These are phyloP conservation scores for Aspergillus sergii DNA, from an alignment of 2,329 filamentous ascomycete genomes.

Conservation along the genomic window DNA sequence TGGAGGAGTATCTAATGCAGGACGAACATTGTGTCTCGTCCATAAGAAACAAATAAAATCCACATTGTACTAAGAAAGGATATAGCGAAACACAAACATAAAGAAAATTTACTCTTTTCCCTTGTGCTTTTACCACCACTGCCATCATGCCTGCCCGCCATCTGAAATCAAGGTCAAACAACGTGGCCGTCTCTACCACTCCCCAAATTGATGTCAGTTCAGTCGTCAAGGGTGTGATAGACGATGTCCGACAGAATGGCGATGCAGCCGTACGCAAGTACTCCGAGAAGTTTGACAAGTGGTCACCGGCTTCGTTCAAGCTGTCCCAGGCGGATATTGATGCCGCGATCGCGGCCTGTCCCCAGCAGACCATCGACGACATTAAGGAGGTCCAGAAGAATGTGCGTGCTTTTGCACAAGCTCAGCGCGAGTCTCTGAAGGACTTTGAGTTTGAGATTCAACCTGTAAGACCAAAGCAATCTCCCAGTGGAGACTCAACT, in stretches of 20 bases:
- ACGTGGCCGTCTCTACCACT: neutral
- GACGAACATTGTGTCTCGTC: neutral
- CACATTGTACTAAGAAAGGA: neutral
- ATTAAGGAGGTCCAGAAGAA: neutral
- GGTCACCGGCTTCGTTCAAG: constrained; percentile 54
- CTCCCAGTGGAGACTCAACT: neutral
- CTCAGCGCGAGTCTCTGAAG: neutral
- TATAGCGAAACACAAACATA: neutral
- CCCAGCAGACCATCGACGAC: neutral
- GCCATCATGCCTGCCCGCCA: neutral
- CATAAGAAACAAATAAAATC: neutral
- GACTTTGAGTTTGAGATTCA: neutral
- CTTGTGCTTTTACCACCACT: neutral
- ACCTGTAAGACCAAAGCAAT: neutral
- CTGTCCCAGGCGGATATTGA: constrained; percentile 39
- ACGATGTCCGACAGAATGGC: constrained; percentile 50
- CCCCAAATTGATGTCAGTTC: neutral
- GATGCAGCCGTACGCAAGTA: constrained; percentile 54
- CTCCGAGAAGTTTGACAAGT: constrained; percentile 58
- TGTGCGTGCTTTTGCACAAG: neutral
- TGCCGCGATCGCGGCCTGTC: neutral
- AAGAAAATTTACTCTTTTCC: neutral
- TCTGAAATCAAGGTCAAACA: neutral
- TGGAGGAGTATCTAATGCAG: neutral
- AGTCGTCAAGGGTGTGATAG: constrained; percentile 54